Evolutionary conservation across 164 flowering plant species (phyloP).

Genomic region (Nymphaea thermarum): DNA sequence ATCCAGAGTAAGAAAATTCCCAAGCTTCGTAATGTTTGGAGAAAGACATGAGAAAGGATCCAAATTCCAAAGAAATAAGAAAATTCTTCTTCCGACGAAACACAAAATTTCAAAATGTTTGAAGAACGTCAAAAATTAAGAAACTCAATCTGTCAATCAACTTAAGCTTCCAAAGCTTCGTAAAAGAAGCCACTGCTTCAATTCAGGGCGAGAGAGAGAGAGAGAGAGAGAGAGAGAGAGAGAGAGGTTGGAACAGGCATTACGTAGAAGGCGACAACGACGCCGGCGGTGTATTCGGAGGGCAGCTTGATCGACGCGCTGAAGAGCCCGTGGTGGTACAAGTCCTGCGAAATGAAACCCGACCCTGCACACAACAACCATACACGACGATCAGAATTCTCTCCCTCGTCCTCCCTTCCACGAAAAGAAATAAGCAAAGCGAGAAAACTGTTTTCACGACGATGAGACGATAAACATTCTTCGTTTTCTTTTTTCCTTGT

Average conservation of each 20-base stretch:
- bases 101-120: too few relatives aligned
- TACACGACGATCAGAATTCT: background rate
- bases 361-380: conserved; percentile 36
- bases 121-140: too few relatives aligned
- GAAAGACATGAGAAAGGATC: too few relatives aligned
- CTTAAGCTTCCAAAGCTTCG: too few relatives aligned
- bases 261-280: conserved; percentile 90
- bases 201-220: background rate
- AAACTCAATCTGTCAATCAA: too few relatives aligned
- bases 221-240: conserved; percentile 1
- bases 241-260: conserved; percentile 7
- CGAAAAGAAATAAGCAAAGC: background rate
- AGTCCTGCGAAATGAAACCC: conserved; percentile 66
- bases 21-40: too few relatives aligned
- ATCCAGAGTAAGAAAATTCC: too few relatives aligned
- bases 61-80: too few relatives aligned
- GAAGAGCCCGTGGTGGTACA: conserved; percentile 71
- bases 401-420: background rate
- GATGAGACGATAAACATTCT: background rate
- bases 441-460: background rate
- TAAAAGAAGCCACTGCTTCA: too few relatives aligned
- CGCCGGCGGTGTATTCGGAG: conserved; percentile 64
- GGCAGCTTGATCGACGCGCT: conserved; percentile 89
- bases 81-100: too few relatives aligned
- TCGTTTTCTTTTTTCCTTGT: background rate